phyloP scores from a whole-genome alignment of 495 filamentous ascomycete genomes.

The Penicillium diatomitis region DNA sequence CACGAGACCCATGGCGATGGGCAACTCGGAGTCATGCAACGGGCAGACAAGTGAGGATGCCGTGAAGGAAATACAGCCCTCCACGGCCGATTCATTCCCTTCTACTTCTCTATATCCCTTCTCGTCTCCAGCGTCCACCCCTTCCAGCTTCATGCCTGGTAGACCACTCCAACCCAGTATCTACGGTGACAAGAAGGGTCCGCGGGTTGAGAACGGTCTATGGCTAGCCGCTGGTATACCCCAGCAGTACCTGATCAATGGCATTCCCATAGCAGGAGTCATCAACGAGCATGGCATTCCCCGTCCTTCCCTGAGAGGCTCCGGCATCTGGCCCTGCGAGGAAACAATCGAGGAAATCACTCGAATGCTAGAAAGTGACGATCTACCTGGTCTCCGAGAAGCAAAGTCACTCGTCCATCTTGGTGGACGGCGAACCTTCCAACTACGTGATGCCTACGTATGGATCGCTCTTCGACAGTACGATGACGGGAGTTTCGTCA shows the following conservation, averaged over 20 bases:
- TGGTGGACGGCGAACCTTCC: not conserved
- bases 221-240: not conserved
- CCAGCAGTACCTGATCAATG: not conserved
- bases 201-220: not conserved
- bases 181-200: not conserved
- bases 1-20: no score
- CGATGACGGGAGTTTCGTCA: not conserved
- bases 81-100: no score
- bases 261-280: not conserved
- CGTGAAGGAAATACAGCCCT: no score
- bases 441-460: not conserved
- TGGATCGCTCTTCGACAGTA: not conserved
- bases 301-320: not conserved
- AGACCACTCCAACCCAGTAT: not conserved
- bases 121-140: no score
- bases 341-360: not conserved
- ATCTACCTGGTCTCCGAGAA: not conserved
- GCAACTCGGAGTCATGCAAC: no score
- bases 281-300: not conserved
- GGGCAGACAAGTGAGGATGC: no score
- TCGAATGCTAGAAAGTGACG: not conserved
- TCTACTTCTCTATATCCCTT: no score
- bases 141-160: no score
- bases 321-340: not conserved
- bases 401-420: not conserved